Evolutionary conservation across 225 moss, liverwort and hornwort genomes (phyloP), one percentile per base, ranked within the genome.

Genomic region (Physcomitrium patens): DNA sequence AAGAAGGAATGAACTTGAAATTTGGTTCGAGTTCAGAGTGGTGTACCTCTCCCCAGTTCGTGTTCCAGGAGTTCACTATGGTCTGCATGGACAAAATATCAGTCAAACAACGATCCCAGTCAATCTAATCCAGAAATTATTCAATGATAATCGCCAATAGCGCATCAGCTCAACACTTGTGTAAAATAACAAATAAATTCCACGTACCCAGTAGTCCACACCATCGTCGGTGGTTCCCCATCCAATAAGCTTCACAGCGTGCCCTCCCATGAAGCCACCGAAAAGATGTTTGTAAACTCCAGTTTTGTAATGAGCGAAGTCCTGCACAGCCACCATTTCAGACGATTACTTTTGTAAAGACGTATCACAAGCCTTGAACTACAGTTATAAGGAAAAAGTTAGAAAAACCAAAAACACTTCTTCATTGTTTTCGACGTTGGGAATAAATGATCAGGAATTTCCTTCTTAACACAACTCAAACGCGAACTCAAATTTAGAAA

Each of bases 241-340:
- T 16, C 97, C 97, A 57, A 97, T 78, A 17, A 97, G 86, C 79
- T 97, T 97, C 78, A 97, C 93, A 47, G 97, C 97, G 71, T 97
- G 97, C 22, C 94, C 97, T 60, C 94, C 94, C 75, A 94, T 82
- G 65, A 82, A 89, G 3, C 81, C 93, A 69, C 97, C 97, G 51
- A 87, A 51, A 16, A 90, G 79, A 77, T 89, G 91, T 73, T 92
- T 80, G 80, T 97, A 97, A 48, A 97, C 89, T 5, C 97, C 97
- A 41, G 90, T 74, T 53, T 89, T 78, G 77, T 97, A 97, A 63
- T 93, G 93, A 0, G 97, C 90, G n/a, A 97, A 97, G 73, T 97
- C 97, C 87, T 89, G 79, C 37, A 68, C 28, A 17, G 10, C 8
- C 47, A 65, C 16, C 18, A 52, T 46, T 64, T 58, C 22, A 41